Evolutionary conservation across 257 asterid species (phyloP), one percentile per base, ranked within the genome.

Genomic region (Avicennia marina): DNA sequence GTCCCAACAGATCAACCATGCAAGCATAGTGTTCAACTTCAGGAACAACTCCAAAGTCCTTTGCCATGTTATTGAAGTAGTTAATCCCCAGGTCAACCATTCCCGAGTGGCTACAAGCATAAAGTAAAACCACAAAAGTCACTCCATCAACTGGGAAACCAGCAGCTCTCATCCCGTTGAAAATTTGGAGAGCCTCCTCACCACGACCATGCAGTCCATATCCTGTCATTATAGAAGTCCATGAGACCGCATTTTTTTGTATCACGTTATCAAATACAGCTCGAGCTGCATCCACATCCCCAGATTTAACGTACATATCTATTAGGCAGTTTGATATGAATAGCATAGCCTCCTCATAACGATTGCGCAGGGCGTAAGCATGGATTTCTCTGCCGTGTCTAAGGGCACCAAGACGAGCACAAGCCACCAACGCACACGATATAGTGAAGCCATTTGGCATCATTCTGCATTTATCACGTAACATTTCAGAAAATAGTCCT

Each of bases 71-170:
- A 45, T 81, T 26, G 55, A 90, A 90, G 73, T 80, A 90, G 60
- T 76, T 46, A 33, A 82, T 80, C n/a, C 98, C 98, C 45, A 33
- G 26, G 10, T 82, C 94, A 25, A 87, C 79, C 81, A 84, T 77
- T 40, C 98, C 98, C 26, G 95, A 90, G 76, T 90, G 98, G 78
- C 96, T 87, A 60, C 98, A 90, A 22, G 98, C 89, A 71, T 87
- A 84, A 20, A 90, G 80, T 59, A 87, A 79, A 40, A 90, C 96
- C 56, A 90, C 78, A 49, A 81, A 85, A 71, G 96, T 82, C 24
- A 90, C 79, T 27, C 87, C 94, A 67, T 90, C 98, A 53, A 85
- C 56, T 1, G 63, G 63, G 13, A 84, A 56, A 48, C 87, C 84
- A 27, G 70, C 68, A 41, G 31, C 52, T 36, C 69, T 68, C 95